A percentile compares a stretch with the other conserved stretches of the same genome.
Evolutionary conservation across 768 basidiomycete genomes (phyloP).

Genomic region (Tremella fuciformis): DNA sequence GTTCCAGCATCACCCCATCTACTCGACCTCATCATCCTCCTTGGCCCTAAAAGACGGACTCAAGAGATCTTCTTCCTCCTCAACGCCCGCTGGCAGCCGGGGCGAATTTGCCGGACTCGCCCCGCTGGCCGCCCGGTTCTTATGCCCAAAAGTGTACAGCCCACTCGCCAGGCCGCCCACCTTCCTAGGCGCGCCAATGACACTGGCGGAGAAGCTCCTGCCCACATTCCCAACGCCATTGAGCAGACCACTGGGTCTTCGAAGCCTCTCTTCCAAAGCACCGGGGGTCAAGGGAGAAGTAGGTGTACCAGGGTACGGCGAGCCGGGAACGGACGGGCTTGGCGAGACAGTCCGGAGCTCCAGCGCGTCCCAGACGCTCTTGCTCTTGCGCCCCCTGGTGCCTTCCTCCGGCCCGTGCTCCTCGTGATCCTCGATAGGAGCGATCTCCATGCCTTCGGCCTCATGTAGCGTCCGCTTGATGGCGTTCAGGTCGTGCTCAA

Average conservation of each 20-base stretch:
- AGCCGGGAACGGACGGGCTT: slow-evolving; percentile 3
- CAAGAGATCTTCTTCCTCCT: too few relatives aligned
- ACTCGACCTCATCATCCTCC: too few relatives aligned
- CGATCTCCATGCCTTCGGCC: slow-evolving; percentile 25
- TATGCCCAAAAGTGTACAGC: too few relatives aligned
- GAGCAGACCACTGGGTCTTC: slow-evolving; percentile 10
- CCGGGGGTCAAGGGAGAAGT: neutral
- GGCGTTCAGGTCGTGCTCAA: slow-evolving; percentile 42
- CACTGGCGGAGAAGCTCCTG: slow-evolving; percentile 31
- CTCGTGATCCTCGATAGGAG: slow-evolving; percentile 3
- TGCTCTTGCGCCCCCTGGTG: neutral
- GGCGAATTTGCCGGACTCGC: too few relatives aligned
- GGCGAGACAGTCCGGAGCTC: slow-evolving; percentile 21
- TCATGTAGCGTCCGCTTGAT: slow-evolving; percentile 42
- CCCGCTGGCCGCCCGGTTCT: too few relatives aligned
- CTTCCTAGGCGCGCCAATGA: slow-evolving; percentile 37
- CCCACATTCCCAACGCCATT: slow-evolving; percentile 29
- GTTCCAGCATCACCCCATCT: too few relatives aligned
- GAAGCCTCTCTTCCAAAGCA: neutral
- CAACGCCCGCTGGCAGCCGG: too few relatives aligned
- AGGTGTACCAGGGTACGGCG: neutral
- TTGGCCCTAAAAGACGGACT: too few relatives aligned
- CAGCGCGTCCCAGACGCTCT: slow-evolving; percentile 20
- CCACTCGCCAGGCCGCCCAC: slow-evolving; percentile 16
- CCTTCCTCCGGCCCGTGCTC: slow-evolving; percentile 6